These are phyloP conservation scores for Picea sitchensis DNA, from an alignment of 75 land plant genomes.

Conservation along the genomic window DNA sequence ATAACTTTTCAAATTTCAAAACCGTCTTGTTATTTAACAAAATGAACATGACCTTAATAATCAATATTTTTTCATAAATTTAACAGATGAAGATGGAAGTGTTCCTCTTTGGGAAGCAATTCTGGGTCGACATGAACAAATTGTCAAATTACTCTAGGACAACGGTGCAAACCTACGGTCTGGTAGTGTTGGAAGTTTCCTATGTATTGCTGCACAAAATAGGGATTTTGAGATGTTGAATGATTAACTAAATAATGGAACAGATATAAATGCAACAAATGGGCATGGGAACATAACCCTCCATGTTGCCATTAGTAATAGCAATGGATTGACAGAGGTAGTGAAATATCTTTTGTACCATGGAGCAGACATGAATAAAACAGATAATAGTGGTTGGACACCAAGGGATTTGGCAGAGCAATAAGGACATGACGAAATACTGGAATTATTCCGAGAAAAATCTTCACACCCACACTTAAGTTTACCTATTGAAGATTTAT, in stretches of 20 bases:
- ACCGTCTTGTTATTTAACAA: no score
- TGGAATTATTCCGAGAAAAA: no score
- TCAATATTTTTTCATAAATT: no score
- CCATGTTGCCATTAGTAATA: slow-evolving; percentile 59
- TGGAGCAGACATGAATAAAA: slow-evolving; percentile 37
- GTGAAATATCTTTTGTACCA: slow-evolving; percentile 41
- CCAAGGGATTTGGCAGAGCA: slow-evolving; percentile 27
- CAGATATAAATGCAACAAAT: slow-evolving; percentile 44
- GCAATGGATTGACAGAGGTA: slow-evolving; percentile 18
- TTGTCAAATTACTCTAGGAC: slow-evolving; percentile 41
- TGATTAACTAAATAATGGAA: slow-evolving; percentile 47
- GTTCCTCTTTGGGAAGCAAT: slow-evolving; percentile 87
- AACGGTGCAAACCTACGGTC: slow-evolving; percentile 52
- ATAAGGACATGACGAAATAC: slow-evolving; percentile 29
- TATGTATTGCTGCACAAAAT: slow-evolving; percentile 60
- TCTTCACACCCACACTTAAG: no score
- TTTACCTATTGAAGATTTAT: no score
- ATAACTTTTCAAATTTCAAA: no score
- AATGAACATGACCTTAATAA: neutral
- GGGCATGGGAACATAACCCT: slow-evolving; percentile 61
- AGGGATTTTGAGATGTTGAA: slow-evolving; percentile 47
- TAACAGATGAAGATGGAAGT: slow-evolving; percentile 72
- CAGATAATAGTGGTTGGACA: slow-evolving; percentile 26
- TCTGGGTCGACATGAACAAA: slow-evolving; percentile 27
- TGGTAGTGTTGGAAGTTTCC: slow-evolving; percentile 46